These are phyloP conservation scores for Penicillium sp. DNA, from an alignment of 2,329 filamentous ascomycete species.

Conservation along the genomic window DNA sequence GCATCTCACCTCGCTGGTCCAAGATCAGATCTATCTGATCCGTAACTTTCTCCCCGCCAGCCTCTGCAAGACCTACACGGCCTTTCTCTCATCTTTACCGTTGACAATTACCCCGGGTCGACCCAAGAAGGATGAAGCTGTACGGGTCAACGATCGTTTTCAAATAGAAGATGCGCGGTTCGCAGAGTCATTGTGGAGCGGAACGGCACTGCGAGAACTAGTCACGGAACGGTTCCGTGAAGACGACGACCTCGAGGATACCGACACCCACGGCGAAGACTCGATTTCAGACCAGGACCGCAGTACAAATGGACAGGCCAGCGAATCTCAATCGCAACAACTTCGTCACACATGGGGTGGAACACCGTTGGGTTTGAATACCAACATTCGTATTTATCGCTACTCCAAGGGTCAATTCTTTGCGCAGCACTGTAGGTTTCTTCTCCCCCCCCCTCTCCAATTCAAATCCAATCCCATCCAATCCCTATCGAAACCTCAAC, in stretches of 20 bases:
- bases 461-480: too few relatives aligned
- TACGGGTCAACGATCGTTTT: slow-evolving; percentile 83
- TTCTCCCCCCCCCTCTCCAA: not conserved
- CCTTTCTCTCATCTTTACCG: slow-evolving; percentile 64
- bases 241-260: slow-evolving; percentile 13
- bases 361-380: slow-evolving; percentile 73
- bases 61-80: slow-evolving; percentile 69
- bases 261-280: slow-evolving; percentile 21
- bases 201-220: slow-evolving; percentile 66
- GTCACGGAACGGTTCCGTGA: slow-evolving; percentile 34
- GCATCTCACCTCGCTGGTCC: slow-evolving; percentile 50
- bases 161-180: slow-evolving; percentile 72
- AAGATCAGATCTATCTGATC: slow-evolving; percentile 65
- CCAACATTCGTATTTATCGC: slow-evolving; percentile 83
- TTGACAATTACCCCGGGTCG: slow-evolving; percentile 70
- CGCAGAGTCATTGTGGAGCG: slow-evolving; percentile 67
- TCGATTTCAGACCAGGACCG: not conserved
- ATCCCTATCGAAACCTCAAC: too few relatives aligned
- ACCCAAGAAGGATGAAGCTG: slow-evolving; percentile 73
- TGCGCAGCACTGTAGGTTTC: slow-evolving; percentile 74
- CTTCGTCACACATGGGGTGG: slow-evolving; percentile 62
- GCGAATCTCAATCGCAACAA: slow-evolving; percentile 2
- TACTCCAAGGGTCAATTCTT: slow-evolving; percentile 86
- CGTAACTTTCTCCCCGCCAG: slow-evolving; percentile 67
- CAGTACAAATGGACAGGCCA: slow-evolving; percentile 8